A percentile compares a stretch with the other conserved stretches of the same genome.
phyloP scores from a whole-genome alignment of 768 basidiomycete species.

The Russula abietina region DNA sequence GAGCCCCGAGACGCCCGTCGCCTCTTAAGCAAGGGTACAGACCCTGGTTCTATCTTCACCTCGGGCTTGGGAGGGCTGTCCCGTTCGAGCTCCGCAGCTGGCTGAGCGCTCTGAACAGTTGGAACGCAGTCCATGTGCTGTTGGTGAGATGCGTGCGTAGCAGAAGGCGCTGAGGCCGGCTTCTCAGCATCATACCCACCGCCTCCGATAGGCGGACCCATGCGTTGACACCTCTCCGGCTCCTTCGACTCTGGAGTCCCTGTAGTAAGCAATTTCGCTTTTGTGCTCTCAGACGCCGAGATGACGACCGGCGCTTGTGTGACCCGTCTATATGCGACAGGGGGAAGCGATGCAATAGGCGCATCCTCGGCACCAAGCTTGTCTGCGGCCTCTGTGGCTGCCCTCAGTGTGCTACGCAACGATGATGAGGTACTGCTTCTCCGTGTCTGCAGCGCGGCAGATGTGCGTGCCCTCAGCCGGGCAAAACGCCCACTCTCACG shows the following conservation, averaged over 20 bases:
- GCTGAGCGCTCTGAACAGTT: background rate
- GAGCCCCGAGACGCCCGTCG: constrained; percentile 3
- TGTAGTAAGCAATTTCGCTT: background rate
- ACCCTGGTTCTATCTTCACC: background rate
- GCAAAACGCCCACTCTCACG: constrained; percentile 16
- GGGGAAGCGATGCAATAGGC: background rate
- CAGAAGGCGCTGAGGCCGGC: background rate
- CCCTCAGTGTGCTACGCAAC: constrained; percentile 13
- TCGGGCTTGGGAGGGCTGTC: background rate
- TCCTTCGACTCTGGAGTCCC: background rate
- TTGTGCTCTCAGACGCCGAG: background rate
- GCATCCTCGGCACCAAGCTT: constrained; percentile 11
- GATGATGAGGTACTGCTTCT: constrained; percentile 16
- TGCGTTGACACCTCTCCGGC: background rate
- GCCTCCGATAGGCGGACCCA: background rate
- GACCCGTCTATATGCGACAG: background rate
- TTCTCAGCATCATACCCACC: background rate
- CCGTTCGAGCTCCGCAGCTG: background rate
- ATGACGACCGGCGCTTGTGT: background rate
- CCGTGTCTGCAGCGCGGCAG: constrained; percentile 1
- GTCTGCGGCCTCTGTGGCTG: constrained; percentile 11
- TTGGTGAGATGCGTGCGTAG: background rate
- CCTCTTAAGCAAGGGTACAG: background rate
- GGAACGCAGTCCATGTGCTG: background rate
- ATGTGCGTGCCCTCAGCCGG: constrained; percentile 1